A percentile compares a stretch with the other conserved stretches of the same genome.
Conservation (phyloP, 768 basidiomycete genomes). For the Suillus subluteus region DNA sequence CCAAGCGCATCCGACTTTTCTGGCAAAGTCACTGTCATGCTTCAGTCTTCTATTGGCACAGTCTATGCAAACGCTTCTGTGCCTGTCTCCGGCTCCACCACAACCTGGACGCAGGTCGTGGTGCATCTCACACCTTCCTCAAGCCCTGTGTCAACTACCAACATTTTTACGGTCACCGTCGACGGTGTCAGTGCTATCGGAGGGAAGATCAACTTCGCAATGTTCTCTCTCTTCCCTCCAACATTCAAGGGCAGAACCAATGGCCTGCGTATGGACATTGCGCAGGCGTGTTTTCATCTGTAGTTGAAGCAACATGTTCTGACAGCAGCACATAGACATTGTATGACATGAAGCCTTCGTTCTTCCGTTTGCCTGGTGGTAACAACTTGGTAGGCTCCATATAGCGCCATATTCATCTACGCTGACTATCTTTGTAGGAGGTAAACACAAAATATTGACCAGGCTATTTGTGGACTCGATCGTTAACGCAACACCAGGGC, state of each 20-base stretch:
- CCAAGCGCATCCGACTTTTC: conserved; percentile 45
- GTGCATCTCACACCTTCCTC: conserved; percentile 45
- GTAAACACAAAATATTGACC: conserved; percentile 23
- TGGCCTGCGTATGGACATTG: conserved; percentile 65
- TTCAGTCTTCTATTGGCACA: conserved; percentile 48
- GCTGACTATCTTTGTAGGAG: conserved; percentile 43
- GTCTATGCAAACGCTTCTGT: conserved; percentile 46
- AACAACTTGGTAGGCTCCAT: conserved; percentile 54
- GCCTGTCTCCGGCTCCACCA: conserved; percentile 45
- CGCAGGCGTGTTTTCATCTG: conserved; percentile 42
- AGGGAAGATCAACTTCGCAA: conserved; percentile 55
- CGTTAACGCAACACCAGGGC: conserved; percentile 41
- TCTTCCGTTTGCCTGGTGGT: conserved; percentile 72
- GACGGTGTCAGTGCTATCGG: conserved; percentile 45
- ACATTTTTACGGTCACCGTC: conserved; percentile 57
- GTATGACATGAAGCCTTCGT: conserved; percentile 56
- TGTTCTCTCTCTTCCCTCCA: conserved; percentile 70
- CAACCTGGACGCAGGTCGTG: conserved; percentile 52
- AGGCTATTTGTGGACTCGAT: conserved; percentile 11
- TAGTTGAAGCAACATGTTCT: background rate
- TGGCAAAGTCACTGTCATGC: conserved; percentile 45
- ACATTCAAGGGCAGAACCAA: conserved; percentile 64
- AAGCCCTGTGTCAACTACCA: conserved; percentile 45
- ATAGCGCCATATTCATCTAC: conserved; percentile 5
- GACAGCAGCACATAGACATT: conserved; percentile 43